These are phyloP conservation scores for Uronychia setigera DNA, from an alignment of 73 alveolate species.

Conservation along the genomic window DNA sequence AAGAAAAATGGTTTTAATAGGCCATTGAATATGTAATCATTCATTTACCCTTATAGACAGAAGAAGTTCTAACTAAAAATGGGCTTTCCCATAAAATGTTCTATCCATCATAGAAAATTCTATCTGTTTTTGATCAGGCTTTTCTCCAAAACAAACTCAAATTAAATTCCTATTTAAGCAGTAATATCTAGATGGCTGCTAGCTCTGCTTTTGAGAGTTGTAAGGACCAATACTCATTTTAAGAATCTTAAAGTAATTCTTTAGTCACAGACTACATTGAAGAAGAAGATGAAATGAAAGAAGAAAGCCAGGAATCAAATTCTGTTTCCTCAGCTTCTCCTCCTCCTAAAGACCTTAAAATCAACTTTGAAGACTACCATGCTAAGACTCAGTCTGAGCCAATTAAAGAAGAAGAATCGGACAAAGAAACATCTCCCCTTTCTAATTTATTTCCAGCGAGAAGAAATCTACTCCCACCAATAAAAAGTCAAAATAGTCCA, in stretches of 20 bases:
- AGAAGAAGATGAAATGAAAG: background rate
- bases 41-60: background rate
- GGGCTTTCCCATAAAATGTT: background rate
- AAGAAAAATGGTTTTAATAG: background rate
- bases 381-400: too few relatives aligned
- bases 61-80: background rate
- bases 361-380: too few relatives aligned
- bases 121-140: background rate
- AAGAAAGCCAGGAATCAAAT: too few relatives aligned
- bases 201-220: background rate
- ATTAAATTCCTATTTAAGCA: background rate
- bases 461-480: too few relatives aligned
- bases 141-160: background rate
- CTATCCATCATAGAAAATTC: background rate
- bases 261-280: background rate
- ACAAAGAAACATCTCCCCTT: too few relatives aligned
- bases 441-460: too few relatives aligned
- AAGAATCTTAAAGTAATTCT: background rate
- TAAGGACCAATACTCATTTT: background rate
- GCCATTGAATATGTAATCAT: background rate
- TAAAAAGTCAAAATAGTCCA: too few relatives aligned
- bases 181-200: background rate
- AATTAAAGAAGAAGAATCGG: too few relatives aligned
- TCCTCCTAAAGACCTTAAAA: too few relatives aligned
- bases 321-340: too few relatives aligned